A percentile compares a stretch with the other conserved stretches of the same genome.
These are phyloP conservation scores for Saccharomyces hybrid DNA, from an alignment of 1,139 yeast species.

Conservation along the genomic window DNA sequence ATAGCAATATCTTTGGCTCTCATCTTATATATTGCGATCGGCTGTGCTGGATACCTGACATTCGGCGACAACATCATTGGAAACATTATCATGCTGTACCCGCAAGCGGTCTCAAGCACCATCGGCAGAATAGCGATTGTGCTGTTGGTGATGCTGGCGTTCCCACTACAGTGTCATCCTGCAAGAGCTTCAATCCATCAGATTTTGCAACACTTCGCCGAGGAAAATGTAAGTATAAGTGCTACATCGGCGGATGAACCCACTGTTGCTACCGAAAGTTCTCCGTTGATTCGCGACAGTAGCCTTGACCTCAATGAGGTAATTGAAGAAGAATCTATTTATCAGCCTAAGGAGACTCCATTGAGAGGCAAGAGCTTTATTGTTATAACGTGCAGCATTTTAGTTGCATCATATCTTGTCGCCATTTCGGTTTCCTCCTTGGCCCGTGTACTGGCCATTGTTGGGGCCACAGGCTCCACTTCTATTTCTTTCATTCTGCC, in stretches of 20 bases:
- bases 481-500: slow-evolving; percentile 88
- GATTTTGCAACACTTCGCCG: slow-evolving; percentile 1
- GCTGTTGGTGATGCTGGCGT: slow-evolving; percentile 58
- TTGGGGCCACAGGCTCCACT: slow-evolving; percentile 93
- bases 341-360: slow-evolving; percentile 23
- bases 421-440: slow-evolving; percentile 73
- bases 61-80: slow-evolving; percentile 61
- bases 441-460: slow-evolving; percentile 82
- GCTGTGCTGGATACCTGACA: slow-evolving; percentile 60
- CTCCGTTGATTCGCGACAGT: slow-evolving; percentile 1
- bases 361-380: slow-evolving; percentile 42
- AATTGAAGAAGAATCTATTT: slow-evolving; percentile 23
- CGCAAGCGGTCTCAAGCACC: slow-evolving; percentile 51
- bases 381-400: slow-evolving; percentile 57
- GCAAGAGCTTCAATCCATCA: slow-evolving; percentile 21
- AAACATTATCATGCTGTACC: slow-evolving; percentile 63
- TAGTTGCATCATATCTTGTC: slow-evolving; percentile 56
- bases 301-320: slow-evolving; percentile 2
- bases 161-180: slow-evolving; percentile 72
- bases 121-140: slow-evolving; percentile 67
- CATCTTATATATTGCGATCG: slow-evolving; percentile 50
- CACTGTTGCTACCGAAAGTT: not conserved
- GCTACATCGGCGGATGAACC: not conserved
- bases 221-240: not conserved
- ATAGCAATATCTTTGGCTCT: slow-evolving; percentile 55